Base-by-base conservation (phyloP, 257 asterid species). In the Apocynum venetum region DNA sequence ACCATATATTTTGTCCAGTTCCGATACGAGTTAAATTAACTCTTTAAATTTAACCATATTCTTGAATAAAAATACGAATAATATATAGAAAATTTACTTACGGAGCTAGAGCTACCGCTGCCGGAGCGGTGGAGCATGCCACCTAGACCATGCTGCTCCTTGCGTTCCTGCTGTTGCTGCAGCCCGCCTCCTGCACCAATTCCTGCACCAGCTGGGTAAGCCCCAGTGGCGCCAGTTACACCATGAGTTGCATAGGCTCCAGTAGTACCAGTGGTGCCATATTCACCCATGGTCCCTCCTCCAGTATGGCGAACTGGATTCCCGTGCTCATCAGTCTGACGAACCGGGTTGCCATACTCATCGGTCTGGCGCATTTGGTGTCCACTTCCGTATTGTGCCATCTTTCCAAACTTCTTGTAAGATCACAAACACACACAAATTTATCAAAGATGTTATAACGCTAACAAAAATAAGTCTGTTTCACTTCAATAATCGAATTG, bases 271-370 rank as follows among this genome's bases (percentile, higher is more conserved):
- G 51, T 71, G 78, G 82, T 13, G 2, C 81, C 88, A 67, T 82
- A 73, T 5, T 78, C 81, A 47, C 84, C 88, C 83, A 65, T 60
- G 79, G 70, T 71, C 0, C 81, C 87, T 1, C 81, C 87, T 1
- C 85, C 86, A 14, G 78, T 70, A 6, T 73, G 85, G 43, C 61
- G 78, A 64, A 82, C 67, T 0, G 88, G 88, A 20, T 86, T 91
- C 56, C 97, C 93, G 47, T 83, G 86, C 72, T 92, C 94, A 43
- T 92, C 97, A 7, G 90, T 87, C 76, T 82, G 86, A 11, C 75
- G 73, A n/a, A 56, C 1, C 6, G 68, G 86, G 80, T 87, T 92
- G 60, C 97, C 97, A 53, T 87, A 87, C 83, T 91, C 96, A 31
- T 93, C 97, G 9, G 85, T 81, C 71, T 82, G 88, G 15, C 80